phyloP scores from a whole-genome alignment of 108 stramenopile species.

The Nitzschia palea region DNA sequence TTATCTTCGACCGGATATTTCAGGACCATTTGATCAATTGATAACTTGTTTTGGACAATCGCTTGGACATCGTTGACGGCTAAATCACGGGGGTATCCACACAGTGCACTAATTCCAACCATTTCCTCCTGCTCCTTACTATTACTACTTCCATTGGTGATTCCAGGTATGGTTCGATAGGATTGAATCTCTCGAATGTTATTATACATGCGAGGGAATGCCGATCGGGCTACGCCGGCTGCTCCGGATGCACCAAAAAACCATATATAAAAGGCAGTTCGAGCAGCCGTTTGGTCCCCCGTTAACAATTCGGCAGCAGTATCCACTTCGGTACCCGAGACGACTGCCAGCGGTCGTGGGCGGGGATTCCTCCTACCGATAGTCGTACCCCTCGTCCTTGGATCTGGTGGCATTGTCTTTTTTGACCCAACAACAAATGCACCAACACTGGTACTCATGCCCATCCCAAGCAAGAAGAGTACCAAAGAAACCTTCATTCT shows the following conservation, averaged over 20 bases:
- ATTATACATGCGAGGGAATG: conserved; percentile 60
- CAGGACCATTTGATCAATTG: conserved; percentile 62
- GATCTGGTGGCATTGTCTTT: no score
- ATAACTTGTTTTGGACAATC: conserved; percentile 55
- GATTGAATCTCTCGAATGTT: conserved; percentile 39
- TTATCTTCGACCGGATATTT: conserved; percentile 59
- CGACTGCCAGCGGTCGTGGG: neutral
- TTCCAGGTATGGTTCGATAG: conserved; percentile 38
- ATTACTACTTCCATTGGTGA: neutral
- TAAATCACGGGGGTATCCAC: conserved; percentile 68
- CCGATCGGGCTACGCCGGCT: conserved; percentile 50
- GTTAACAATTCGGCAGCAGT: neutral
- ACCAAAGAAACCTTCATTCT: neutral
- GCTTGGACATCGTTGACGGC: conserved; percentile 50
- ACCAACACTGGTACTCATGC: neutral
- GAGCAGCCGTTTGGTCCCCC: neutral
- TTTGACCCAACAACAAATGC: neutral
- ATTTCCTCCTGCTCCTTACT: neutral
- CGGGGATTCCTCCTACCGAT: neutral
- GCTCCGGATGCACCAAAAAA: conserved; percentile 76
- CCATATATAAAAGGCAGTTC: conserved; percentile 29
- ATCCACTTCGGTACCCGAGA: neutral
- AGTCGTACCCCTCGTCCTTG: no score
- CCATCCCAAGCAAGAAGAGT: neutral
- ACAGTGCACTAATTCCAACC: conserved; percentile 61